phyloP scores from a whole-genome alignment of 352 stramenopile species.

The Phytopythium kandeliae region DNA sequence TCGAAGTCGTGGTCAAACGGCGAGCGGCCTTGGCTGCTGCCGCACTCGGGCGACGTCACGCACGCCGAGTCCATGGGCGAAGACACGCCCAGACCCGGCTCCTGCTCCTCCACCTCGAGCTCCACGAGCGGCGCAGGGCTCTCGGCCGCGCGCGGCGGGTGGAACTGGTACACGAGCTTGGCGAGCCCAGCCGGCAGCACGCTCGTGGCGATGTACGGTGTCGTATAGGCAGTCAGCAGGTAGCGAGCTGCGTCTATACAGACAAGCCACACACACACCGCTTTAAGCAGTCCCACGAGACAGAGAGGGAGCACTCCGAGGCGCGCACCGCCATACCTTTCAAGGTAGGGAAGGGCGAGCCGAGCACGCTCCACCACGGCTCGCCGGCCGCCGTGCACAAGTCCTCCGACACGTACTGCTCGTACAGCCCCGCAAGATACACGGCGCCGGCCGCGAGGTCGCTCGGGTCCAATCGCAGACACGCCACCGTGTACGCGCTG shows the following conservation, averaged over 20 bases:
- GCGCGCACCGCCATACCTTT: constrained; percentile 74
- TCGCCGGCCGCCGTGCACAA: constrained; percentile 47
- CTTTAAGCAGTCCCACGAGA: constrained; percentile 59
- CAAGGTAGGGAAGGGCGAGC: constrained; percentile 64
- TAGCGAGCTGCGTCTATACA: constrained; percentile 74
- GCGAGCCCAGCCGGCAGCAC: constrained; percentile 63
- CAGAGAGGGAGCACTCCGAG: constrained; percentile 19
- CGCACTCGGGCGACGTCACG: constrained; percentile 72
- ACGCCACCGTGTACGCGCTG: constrained; percentile 80
- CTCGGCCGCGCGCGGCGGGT: constrained; percentile 48
- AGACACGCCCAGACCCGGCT: constrained; percentile 28
- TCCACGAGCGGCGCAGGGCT: constrained; percentile 41
- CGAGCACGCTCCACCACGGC: constrained; percentile 69
- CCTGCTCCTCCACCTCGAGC: constrained; percentile 36
- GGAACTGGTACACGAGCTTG: constrained; percentile 72
- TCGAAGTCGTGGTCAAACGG: constrained; percentile 75
- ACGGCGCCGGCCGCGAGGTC: constrained; percentile 76
- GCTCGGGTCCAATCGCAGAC: constrained; percentile 61
- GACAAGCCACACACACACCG: constrained; percentile 40
- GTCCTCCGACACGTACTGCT: constrained; percentile 67
- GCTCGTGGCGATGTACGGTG: constrained; percentile 72
- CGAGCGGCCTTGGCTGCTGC: constrained; percentile 58
- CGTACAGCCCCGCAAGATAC: constrained; percentile 79
- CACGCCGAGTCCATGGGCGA: constrained; percentile 65
- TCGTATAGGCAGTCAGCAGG: constrained; percentile 72